A percentile compares a stretch with the other conserved stretches of the same genome.
phyloP scores from a whole-genome alignment of 1,284 basidiomycete species.

The Ganoderma sinense region DNA sequence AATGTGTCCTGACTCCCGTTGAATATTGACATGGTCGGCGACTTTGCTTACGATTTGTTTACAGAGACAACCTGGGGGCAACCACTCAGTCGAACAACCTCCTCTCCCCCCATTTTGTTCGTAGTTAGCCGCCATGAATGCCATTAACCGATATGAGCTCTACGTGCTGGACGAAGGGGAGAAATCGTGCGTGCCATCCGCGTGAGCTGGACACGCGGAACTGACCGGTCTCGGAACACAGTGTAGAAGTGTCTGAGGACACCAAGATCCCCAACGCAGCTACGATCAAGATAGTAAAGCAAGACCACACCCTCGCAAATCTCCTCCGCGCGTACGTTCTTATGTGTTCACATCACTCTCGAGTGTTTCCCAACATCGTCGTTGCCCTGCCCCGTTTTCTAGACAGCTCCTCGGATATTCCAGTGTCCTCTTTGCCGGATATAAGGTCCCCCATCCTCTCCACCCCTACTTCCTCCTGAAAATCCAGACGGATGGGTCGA shows the following conservation, averaged over 20 bases:
- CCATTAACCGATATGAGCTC: slow-evolving; percentile 91
- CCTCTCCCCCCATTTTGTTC: slow-evolving; percentile 18
- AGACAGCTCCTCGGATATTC: slow-evolving; percentile 91
- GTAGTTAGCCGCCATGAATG: slow-evolving; percentile 73
- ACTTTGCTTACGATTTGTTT: neutral
- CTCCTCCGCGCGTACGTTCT: slow-evolving; percentile 91
- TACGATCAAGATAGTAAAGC: slow-evolving; percentile 93
- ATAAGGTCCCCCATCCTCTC: slow-evolving; percentile 97
- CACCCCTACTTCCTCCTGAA: slow-evolving; percentile 95
- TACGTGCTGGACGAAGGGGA: slow-evolving; percentile 94
- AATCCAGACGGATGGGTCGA: slow-evolving; percentile 92
- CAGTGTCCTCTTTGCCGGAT: slow-evolving; percentile 93
- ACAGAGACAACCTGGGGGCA: neutral
- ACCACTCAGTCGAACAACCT: neutral
- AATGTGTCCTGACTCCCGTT: slow-evolving; percentile 44
- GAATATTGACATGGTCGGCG: neutral
- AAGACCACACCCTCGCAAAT: slow-evolving; percentile 97
- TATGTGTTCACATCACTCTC: neutral
- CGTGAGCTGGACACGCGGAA: too few relatives aligned
- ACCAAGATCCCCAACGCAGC: slow-evolving; percentile 98
- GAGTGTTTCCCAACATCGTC: neutral
- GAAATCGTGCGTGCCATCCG: slow-evolving; percentile 73
- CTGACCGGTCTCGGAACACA: slow-evolving; percentile 41
- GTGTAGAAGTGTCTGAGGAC: slow-evolving; percentile 93
- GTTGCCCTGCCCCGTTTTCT: slow-evolving; percentile 13